Percentiles rank a stretch among this genome's conserved stretches.
These are phyloP conservation scores for Stereum hirsutum DNA, from an alignment of 1,284 basidiomycete species.

Conservation along the genomic window DNA sequence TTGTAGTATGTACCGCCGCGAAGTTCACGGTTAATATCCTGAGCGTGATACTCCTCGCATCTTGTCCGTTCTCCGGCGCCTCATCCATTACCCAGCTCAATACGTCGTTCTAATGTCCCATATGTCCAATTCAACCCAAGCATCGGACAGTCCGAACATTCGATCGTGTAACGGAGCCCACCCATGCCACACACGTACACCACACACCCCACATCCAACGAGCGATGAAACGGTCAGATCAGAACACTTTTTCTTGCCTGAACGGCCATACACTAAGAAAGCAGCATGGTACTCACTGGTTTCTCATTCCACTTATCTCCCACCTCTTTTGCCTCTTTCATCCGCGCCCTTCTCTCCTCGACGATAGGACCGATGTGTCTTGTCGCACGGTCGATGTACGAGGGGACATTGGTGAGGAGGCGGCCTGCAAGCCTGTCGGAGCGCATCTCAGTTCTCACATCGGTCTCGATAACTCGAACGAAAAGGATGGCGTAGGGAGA, in stretches of 20 bases:
- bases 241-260: no score
- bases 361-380: conserved; percentile 26
- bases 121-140: no score
- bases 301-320: conserved; percentile 25
- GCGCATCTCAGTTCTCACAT: no score
- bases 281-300: conserved; percentile 17
- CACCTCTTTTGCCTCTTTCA: conserved; percentile 14
- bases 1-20: conserved; percentile 29
- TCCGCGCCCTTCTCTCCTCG: conserved; percentile 21
- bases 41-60: conserved; percentile 20
- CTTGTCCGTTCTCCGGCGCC: conserved; percentile 21
- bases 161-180: no score
- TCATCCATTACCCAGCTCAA: conserved; percentile 37
- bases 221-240: no score
- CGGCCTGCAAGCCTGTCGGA: conserved; percentile 14
- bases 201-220: no score
- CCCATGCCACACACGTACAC: no score
- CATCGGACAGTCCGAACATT: no score
- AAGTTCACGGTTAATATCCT: conserved; percentile 28
- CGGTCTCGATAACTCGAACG: no score
- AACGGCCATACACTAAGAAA: no score
- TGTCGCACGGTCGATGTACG: conserved; percentile 10
- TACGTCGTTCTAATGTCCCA: conserved; percentile 32
- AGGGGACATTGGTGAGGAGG: conserved; percentile 16
- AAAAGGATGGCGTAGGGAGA: no score